Base-by-base conservation (phyloP, 208 protist genomes). In the Strigomonas culicis region DNA sequence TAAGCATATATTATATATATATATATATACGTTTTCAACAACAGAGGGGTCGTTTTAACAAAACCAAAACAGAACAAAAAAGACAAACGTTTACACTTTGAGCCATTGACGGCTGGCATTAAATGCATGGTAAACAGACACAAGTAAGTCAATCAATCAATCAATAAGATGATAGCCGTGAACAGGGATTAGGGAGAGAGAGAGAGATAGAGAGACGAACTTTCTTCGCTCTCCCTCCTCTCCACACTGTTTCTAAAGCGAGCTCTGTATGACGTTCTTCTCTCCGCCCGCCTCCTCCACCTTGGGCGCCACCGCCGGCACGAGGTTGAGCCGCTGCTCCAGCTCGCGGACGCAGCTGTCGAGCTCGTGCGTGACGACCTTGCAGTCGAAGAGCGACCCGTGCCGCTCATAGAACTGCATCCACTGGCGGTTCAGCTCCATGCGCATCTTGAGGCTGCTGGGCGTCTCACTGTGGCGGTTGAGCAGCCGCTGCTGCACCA, bases 391-490 rank as follows among this genome's bases (percentile, higher is more conserved):
- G 59, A 88, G 85, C 2, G 67, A 63, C 27, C 57, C 31, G 43
- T 93, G 74, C 27, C 63, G 61, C 21, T 75, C 58, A 19, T 65
- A 78, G 76, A 76, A 92, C 47, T 72, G 43, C 55, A 96, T 74
- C 75, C 86, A 94, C 28, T 66, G 57, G 57, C 56, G 28, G 25
- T 78, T 85, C 49, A 75, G 70, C 11, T 36, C 39, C 49, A 98
- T 67, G 28, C 91, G 78, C 41, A 69, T 46, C 43, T 71, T 55
- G 4, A 98, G 61, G 10, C 83, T 79, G 2, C 80, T 82, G n/a
- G 79, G 65, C 1, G 87, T 86, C 74, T 98, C 95, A 10, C 88
- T 96, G 8, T 86, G 80, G 25, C 95, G 88, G 31, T 64, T 66
- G 7, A 76, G 70, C 58, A 98, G 78, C 24, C 95, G 84, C 66